Evolutionary conservation across 345 rosid species (phyloP), one percentile per base, ranked within the genome.

Genomic region (Bruguiera parviflora): DNA sequence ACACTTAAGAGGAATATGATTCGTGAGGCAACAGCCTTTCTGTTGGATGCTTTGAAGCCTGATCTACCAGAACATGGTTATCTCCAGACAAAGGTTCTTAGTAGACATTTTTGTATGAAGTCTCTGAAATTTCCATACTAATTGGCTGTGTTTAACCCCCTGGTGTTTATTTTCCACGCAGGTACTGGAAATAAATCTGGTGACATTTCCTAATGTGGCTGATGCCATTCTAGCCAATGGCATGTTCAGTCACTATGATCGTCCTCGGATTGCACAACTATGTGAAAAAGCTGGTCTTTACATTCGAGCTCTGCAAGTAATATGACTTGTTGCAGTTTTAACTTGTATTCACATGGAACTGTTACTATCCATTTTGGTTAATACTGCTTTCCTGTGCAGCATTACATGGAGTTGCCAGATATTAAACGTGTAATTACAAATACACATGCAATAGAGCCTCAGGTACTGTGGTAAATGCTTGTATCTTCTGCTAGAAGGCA

Each of bases 381-480:
- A 55, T 6, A 21, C 33, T 3, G 60, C 59, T 62, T 27, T 55
- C 65, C 71, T 76, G 16, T 86, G 90, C 96, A 92, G 99, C 99
- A 96, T 75, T 96, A 92, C 77, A 64, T 90, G 5, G 99, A 96
- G 83, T 76, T 96, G 75, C 92, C 96, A 9, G 99, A 96, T 85
- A 90, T 96, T 75, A 96, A 96, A 76, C 98, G 99, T 84, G 96
- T 96, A 22, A 96, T 96, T 47, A 98, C 92, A 72, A 92, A 96
- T 78, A 96, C 99, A 25, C 98, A 96, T 89, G 99, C 97, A 61
- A 96, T 96, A 73, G 99, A 96, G 86, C 99, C 98, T 27, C 99
- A 92, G 97, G 99, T 96, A 74, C 70, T 20, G 32, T 8, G n/a
- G 47, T 22, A 56, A 28, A 67, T 31, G 28, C 60, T 49, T 33